A percentile compares a stretch with the other conserved stretches of the same genome.
Evolutionary conservation across 306 rosid species (phyloP).

Genomic region (Trifolium fragiferum): DNA sequence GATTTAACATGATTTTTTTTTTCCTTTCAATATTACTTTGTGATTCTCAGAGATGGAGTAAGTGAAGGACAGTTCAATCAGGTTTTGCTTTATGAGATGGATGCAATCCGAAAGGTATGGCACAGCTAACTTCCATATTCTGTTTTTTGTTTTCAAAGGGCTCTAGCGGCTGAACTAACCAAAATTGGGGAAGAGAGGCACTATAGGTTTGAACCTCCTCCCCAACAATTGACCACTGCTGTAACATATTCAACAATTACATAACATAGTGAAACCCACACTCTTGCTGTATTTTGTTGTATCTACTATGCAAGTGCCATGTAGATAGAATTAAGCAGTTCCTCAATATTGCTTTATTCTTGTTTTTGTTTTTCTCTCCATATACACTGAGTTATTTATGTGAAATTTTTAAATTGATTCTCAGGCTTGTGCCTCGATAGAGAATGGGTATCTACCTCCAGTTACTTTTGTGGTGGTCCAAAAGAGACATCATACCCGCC

Average conservation of each 20-base stretch:
- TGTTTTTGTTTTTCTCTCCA: neutral
- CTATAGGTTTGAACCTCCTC: neutral
- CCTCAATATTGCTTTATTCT: neutral
- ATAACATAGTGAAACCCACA: too few relatives aligned
- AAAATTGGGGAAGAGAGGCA: neutral
- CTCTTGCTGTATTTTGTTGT: neutral
- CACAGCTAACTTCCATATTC: neutral
- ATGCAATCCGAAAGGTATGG: slow-evolving; percentile 79
- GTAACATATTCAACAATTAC: neutral
- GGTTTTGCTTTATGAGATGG: slow-evolving; percentile 79
- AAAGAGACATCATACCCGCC: slow-evolving; percentile 78
- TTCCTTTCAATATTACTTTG: neutral
- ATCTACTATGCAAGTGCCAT: neutral
- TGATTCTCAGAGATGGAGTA: slow-evolving; percentile 73
- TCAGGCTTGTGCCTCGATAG: slow-evolving; percentile 71
- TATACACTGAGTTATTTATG: neutral
- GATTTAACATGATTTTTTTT: neutral
- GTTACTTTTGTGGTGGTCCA: slow-evolving; percentile 81
- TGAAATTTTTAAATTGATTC: neutral
- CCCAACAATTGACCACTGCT: neutral
- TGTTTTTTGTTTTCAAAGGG: neutral
- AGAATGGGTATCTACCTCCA: slow-evolving; percentile 50
- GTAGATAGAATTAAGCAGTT: neutral
- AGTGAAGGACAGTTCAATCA: slow-evolving; percentile 85
- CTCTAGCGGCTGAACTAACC: neutral